phyloP scores from a whole-genome alignment of 1,284 basidiomycete genomes.

The Rhodotorula sp. region DNA sequence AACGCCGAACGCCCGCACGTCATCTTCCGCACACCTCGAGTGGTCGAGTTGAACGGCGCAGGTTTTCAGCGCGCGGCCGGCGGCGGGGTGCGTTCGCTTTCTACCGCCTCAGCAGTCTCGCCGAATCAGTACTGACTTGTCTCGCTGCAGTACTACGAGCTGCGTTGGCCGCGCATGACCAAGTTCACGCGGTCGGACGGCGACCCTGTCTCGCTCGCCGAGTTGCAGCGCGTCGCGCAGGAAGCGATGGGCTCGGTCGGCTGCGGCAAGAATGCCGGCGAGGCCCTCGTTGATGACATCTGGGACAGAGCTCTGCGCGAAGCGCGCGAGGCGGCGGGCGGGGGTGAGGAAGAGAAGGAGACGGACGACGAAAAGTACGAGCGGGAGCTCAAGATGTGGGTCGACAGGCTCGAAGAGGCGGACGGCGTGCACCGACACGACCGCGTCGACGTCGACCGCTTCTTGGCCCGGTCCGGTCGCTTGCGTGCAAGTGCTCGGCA shows the following conservation, averaged over 20 bases:
- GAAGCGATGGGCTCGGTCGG: constrained; percentile 9
- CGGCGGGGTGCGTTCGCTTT: constrained; percentile 57
- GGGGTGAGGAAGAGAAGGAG: background rate
- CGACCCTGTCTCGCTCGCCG: constrained; percentile 25
- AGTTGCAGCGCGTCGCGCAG: constrained; percentile 30
- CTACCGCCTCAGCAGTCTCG: background rate
- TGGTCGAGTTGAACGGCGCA: constrained; percentile 74
- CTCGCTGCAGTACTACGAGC: constrained; percentile 66
- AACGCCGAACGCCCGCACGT: constrained; percentile 59
- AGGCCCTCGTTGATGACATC: background rate
- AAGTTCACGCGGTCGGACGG: constrained; percentile 18
- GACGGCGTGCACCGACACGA: constrained; percentile 13
- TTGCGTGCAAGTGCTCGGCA: too few species aligned
- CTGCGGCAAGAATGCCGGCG: background rate
- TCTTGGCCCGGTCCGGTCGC: too few species aligned
- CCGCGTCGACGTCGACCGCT: background rate
- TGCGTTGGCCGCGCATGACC: constrained; percentile 69
- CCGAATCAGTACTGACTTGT: fast-evolving
- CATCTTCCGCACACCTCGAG: constrained; percentile 64
- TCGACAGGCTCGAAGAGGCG: constrained; percentile 25
- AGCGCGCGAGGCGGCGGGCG: background rate
- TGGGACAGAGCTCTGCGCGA: background rate
- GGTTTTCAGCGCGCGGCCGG: constrained; percentile 59
- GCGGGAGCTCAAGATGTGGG: constrained; percentile 20
- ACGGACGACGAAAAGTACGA: constrained; percentile 3